Percentiles rank a stretch among this genome's conserved stretches.
Conservation (phyloP, 2,329 filamentous ascomycete species). For the Septoria petroselini region DNA sequence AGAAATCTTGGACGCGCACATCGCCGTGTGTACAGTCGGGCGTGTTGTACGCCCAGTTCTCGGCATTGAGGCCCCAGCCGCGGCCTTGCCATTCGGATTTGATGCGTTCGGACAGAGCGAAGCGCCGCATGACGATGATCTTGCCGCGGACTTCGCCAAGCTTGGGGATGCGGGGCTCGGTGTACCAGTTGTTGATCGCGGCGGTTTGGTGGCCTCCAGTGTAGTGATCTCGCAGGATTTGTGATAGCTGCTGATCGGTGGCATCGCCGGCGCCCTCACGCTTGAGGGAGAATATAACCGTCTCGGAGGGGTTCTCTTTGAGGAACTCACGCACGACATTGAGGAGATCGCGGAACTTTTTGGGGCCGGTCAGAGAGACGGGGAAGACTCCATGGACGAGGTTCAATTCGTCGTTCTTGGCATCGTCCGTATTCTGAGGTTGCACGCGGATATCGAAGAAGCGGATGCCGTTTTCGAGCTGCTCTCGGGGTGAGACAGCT, state of each 20-base stretch:
- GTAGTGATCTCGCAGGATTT: conserved; percentile 71
- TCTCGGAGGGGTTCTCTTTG: conserved; percentile 72
- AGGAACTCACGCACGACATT: conserved; percentile 68
- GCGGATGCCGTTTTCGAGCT: conserved; percentile 85
- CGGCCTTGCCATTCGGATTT: conserved; percentile 51
- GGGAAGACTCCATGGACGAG: conserved; percentile 92
- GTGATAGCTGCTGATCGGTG: conserved; percentile 74
- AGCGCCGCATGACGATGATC: conserved; percentile 80
- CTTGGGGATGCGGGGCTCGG: conserved; percentile 69
- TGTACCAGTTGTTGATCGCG: conserved; percentile 66
- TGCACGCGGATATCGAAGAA: conserved; percentile 91
- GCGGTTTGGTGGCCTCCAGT: conserved; percentile 50
- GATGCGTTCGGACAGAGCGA: conserved; percentile 57
- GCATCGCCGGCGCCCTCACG: conserved; percentile 80
- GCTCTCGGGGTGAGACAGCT: conserved; percentile 69
- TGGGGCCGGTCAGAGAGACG: conserved; percentile 75
- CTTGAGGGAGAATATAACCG: conserved; percentile 82
- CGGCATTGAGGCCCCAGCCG: conserved; percentile 59
- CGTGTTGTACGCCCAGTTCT: conserved; percentile 83
- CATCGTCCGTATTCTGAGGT: conserved; percentile 56
- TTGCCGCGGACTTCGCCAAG: conserved; percentile 77
- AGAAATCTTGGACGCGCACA: conserved; percentile 90
- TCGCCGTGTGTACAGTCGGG: conserved; percentile 69
- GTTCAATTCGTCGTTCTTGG: conserved; percentile 60
- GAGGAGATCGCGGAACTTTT: conserved; percentile 73